Evolutionary conservation across 2,329 filamentous ascomycete genomes (phyloP), one percentile per base, ranked within the genome.

Genomic region (Lachnellula hyalina): DNA sequence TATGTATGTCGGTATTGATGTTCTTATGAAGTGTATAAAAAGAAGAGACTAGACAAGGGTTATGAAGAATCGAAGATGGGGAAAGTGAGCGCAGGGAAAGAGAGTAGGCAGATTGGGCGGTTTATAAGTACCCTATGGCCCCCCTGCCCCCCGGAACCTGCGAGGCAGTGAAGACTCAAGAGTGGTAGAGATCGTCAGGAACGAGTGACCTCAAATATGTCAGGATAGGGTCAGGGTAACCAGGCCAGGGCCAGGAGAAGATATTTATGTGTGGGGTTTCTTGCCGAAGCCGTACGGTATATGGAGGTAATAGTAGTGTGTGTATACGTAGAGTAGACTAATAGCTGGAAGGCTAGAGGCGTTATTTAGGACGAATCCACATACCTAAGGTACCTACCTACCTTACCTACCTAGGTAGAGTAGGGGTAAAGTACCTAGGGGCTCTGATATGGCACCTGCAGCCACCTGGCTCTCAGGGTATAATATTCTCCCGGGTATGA

Each of bases 181-280:
- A 42, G 47, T 40, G 19, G 49, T 47, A 57, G 46, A n/a, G 59
- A 61, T 63, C 59, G 53, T 49, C 61, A 63, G 57, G 61, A 51
- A 61, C 61, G 12, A 19, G 23, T 41, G 48, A 50, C n/a, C n/a
- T 38, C 36, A n/a, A 12, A 42, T 4, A 41, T 19, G 48, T 28
- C 48, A 47, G 23, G n/a, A 47, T 47, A 5, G 44, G 28, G 4
- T 23, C 6, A 17, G 5, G 7, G 21, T n/a, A 21, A 23, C 5
- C 23, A 25, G 44, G 38, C 5, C 23, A 25, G 44, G 28, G 21
- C 42, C 42, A 45, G 14, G 28, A 28, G 21, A 23, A 21, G 23
- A n/a, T 32, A 8, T 47, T 14, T 47, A n/a, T n/a, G 44, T 34
- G n/a, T 15, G 44, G 12, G 19, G 19, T 19, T 23, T 46, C 21